A percentile compares a stretch with the other conserved stretches of the same genome.
Evolutionary conservation across 1,284 basidiomycete species (phyloP).

Genomic region (Papiliotrema fonsecae): DNA sequence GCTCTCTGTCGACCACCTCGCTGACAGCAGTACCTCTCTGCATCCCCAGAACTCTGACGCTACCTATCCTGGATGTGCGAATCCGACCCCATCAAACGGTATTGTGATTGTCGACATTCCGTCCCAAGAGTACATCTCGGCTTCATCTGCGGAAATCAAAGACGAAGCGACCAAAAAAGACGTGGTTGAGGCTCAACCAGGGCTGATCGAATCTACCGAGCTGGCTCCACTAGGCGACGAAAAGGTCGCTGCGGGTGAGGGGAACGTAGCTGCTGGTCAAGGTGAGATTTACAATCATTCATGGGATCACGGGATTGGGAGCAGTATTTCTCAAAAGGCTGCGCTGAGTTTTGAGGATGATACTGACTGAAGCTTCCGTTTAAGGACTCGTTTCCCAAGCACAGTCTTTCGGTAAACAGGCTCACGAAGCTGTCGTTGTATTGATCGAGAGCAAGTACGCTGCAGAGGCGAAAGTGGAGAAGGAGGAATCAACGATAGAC

Average conservation of each 20-base stretch:
- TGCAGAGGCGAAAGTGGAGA: no score
- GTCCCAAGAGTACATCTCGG: slow-evolving; percentile 1
- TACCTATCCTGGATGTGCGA: slow-evolving; percentile 13
- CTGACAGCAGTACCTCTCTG: slow-evolving; percentile 9
- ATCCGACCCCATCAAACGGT: slow-evolving; percentile 3
- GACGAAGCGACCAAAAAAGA: slow-evolving; percentile 12
- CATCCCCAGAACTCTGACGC: slow-evolving; percentile 13
- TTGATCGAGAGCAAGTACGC: slow-evolving; percentile 9
- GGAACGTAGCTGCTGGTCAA: no score
- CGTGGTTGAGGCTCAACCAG: slow-evolving; percentile 17
- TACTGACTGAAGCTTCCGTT: slow-evolving; percentile 12
- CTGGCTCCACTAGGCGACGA: slow-evolving; percentile 25
- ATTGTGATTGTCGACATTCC: not conserved
- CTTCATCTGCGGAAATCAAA: not conserved
- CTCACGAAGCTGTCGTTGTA: slow-evolving; percentile 19
- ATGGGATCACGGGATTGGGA: no score
- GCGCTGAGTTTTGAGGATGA: not conserved
- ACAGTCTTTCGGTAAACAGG: slow-evolving; percentile 15
- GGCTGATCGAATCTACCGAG: slow-evolving; percentile 22
- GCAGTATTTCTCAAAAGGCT: not conserved
- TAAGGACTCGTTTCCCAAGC: slow-evolving; percentile 18
- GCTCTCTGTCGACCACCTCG: no score
- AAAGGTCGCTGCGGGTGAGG: slow-evolving; percentile 25
- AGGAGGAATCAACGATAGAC: no score
- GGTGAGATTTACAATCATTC: no score